Conservation (phyloP, 306 rosid species). For the Cucumis cinereus region DNA sequence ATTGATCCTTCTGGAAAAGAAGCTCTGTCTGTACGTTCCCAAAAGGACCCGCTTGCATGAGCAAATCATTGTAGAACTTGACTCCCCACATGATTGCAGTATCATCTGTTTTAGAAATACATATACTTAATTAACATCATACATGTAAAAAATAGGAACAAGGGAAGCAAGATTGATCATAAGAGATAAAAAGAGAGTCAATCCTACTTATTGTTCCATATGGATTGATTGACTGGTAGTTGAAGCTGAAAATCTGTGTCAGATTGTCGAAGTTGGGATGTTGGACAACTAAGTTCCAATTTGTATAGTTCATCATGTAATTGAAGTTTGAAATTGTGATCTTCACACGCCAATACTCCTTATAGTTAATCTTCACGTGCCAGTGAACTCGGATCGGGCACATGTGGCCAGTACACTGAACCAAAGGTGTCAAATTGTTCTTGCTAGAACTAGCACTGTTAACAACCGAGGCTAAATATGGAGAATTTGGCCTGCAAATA, state of each 20-base stretch:
- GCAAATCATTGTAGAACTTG: constrained; percentile 78
- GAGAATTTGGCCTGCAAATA: constrained; percentile 38
- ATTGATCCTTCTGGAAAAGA: constrained; percentile 50
- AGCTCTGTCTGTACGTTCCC: constrained; percentile 91
- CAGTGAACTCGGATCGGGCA: constrained; percentile 90
- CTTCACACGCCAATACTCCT: constrained; percentile 84
- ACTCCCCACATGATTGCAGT: constrained; percentile 91
- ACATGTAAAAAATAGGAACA: not conserved
- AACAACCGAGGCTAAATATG: constrained; percentile 52
- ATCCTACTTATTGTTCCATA: constrained; percentile 65
- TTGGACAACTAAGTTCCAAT: constrained; percentile 75
- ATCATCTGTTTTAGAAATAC: constrained; percentile 52
- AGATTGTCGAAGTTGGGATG: constrained; percentile 91
- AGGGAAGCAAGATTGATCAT: not conserved
- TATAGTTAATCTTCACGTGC: constrained; percentile 75
- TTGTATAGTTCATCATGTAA: constrained; percentile 58
- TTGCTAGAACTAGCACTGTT: constrained; percentile 18
- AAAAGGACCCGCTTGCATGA: constrained; percentile 52
- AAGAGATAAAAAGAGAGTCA: not conserved
- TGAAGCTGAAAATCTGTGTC: constrained; percentile 76
- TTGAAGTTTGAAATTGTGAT: constrained; percentile 76
- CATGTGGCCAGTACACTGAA: constrained; percentile 75
- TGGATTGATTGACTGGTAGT: constrained; percentile 54
- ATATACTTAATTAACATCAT: not conserved
- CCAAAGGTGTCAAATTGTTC: constrained; percentile 34